Evolutionary conservation across 75 land plant genomes (phyloP).

Genomic region (Chamaecyparis obtusa): DNA sequence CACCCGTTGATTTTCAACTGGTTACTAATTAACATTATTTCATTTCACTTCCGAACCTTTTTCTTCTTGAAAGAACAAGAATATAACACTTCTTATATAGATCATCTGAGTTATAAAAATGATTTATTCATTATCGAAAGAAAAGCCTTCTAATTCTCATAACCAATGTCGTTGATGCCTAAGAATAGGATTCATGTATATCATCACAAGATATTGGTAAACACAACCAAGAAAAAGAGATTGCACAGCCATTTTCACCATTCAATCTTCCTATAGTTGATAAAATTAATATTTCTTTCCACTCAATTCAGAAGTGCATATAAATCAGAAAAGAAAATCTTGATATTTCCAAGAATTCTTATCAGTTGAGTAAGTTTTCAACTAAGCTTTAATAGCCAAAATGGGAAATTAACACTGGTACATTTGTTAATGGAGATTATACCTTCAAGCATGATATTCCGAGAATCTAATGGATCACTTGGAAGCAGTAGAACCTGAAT

Average conservation of each 20-base stretch:
- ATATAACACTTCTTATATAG: background rate
- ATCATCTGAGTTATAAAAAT: background rate
- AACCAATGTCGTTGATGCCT: background rate
- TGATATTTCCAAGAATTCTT: background rate
- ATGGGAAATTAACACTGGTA: conserved; percentile 1
- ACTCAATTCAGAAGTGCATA: background rate
- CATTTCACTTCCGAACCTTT: background rate
- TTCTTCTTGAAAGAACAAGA: background rate
- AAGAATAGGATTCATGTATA: background rate
- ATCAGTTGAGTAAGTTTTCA: background rate
- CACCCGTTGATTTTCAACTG: background rate
- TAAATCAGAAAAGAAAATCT: background rate
- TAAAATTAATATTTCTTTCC: background rate
- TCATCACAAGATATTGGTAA: background rate
- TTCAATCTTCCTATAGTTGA: background rate
- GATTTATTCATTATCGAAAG: background rate
- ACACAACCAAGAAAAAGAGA: conserved; percentile 7
- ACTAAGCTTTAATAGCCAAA: background rate
- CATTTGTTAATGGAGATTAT: background rate
- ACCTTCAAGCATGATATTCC: conserved; percentile 99
- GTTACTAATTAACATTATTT: background rate
- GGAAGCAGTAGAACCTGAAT: conserved; percentile 80
- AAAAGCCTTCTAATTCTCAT: background rate
- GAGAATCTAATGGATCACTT: conserved; percentile 88
- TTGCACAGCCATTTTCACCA: background rate